Evolutionary conservation across 2,329 filamentous ascomycete genomes (phyloP), one percentile per base, ranked within the genome.

Genomic region (Fusarium tuaranense): DNA sequence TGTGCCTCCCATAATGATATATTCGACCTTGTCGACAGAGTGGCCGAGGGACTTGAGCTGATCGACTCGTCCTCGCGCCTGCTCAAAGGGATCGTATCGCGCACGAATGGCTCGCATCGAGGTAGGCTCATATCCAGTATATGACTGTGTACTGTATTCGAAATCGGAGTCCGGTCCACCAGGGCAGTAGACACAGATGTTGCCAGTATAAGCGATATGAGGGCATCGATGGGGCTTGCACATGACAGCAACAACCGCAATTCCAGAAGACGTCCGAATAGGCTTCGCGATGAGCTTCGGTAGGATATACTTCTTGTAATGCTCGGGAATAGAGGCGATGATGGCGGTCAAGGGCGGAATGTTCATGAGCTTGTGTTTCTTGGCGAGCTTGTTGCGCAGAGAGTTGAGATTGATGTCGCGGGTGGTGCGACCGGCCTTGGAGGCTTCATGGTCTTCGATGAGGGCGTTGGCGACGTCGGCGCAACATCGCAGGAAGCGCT

Each of bases 1-100:
- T 0, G 97, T 99, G 76, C 97, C 97, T 70, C 97, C 97, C 97
- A 99, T 99, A 82, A 99, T 98, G 81, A 99, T 99, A 83, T 98
- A 99, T 86, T 99, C 97, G 27, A 99, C 97, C 83, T 99, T 99
- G 86, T 99, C 97, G 58, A 99, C 97, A 55, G 95, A 98, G 83
- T 99, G 97, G 1, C 97, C 97, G 0, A 99, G 88, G 2, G 94
- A 94, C 83, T 97, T 97, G 81, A 99, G 95, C 85, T 99, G 97
- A 79, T 99, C 97, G 7, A 99, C 96, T 77, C 97, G 92, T 48
- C 97, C 97, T 82, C 97, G 90, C 18, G 97, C 97, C 86, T 99
- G 97, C 84, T 99, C 97, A 78, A 98, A 99, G 0, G 97, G 97
- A 80, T 99, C 97, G 81, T 99, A 99, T 61, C 97, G 92, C 36